Percentiles rank a stretch among this genome's conserved stretches.
Evolutionary conservation across 2,329 filamentous ascomycete genomes (phyloP).

Genomic region (Pseudocercospora ulei): DNA sequence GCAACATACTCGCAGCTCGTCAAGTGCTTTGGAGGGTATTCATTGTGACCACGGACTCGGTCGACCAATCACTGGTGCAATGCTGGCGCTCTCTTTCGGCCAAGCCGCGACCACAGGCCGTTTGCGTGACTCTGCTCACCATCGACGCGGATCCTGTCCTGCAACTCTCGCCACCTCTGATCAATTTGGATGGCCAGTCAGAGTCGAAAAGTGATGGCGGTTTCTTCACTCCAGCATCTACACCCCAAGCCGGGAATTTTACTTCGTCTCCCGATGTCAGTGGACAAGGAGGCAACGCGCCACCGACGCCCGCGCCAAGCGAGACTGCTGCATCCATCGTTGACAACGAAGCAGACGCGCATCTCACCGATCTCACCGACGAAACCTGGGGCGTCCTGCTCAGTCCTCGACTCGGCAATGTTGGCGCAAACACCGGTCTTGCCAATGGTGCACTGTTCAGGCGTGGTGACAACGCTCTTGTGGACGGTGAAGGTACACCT

Average conservation of each 20-base stretch:
- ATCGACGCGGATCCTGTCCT: conserved; percentile 20
- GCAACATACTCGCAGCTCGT: conserved; percentile 57
- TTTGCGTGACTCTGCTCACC: conserved; percentile 28
- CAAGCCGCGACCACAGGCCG: conserved; percentile 36
- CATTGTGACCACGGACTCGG: conserved; percentile 42
- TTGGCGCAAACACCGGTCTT: conserved; percentile 34
- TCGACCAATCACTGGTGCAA: conserved; percentile 18
- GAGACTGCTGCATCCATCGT: conserved; percentile 42
- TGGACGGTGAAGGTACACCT: conserved; percentile 4
- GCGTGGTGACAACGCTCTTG: conserved; percentile 26
- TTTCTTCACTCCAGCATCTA: conserved; percentile 56
- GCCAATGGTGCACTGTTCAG: conserved; percentile 41
- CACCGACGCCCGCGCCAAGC: conserved; percentile 42
- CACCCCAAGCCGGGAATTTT: conserved; percentile 40
- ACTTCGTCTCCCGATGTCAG: conserved; percentile 29
- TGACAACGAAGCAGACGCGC: conserved; percentile 51
- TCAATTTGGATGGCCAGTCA: conserved; percentile 4
- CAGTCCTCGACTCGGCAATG: conserved; percentile 33
- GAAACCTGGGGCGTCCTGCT: conserved; percentile 67
- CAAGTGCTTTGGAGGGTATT: conserved; percentile 69
- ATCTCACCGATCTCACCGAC: conserved; percentile 62
- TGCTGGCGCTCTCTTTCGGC: conserved; percentile 26
- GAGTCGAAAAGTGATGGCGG: conserved; percentile 26
- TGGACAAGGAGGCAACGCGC: conserved; percentile 22
- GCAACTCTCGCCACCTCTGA: conserved; percentile 18